Conservation (phyloP, 2,329 filamentous ascomycete species). For the Beauveria varroae region DNA sequence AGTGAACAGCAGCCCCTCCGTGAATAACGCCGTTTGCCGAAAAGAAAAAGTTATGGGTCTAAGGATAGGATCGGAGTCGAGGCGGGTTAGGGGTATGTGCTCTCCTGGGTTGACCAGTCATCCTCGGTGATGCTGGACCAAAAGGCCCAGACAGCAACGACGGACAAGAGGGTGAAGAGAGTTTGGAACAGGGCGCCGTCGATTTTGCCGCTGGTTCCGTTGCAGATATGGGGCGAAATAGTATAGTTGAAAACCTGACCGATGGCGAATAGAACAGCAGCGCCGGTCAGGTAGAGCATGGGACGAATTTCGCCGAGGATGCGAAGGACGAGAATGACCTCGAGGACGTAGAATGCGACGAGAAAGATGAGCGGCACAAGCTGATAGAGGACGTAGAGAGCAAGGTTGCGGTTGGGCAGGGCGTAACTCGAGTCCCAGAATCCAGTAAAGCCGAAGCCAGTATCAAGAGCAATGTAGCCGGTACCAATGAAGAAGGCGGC, state of each 20-base stretch:
- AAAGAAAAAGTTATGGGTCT: conserved; percentile 10
- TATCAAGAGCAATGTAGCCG: conserved; percentile 93
- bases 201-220: conserved; percentile 74
- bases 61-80: conserved; percentile 3
- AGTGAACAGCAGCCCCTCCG: conserved; percentile 16
- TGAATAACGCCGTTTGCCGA: conserved; percentile 18
- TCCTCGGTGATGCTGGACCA: conserved; percentile 99
- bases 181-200: conserved; percentile 92
- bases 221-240: conserved; percentile 83
- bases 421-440: conserved; percentile 59
- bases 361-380: conserved; percentile 82
- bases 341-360: conserved; percentile 78
- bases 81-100: conserved; percentile 29
- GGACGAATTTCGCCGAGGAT: conserved; percentile 83
- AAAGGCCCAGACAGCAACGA: conserved; percentile 84
- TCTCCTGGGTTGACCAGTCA: conserved; percentile 69
- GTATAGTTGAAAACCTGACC: conserved; percentile 97
- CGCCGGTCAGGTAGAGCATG: conserved; percentile 77
- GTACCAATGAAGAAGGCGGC: conserved; percentile 74
- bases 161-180: conserved; percentile 79
- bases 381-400: conserved; percentile 90
- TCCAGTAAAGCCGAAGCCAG: conserved; percentile 76
- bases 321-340: conserved; percentile 73
- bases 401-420: conserved; percentile 64
- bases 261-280: conserved; percentile 76